Percentiles rank a stretch among this genome's conserved stretches.
Conservation (phyloP, 768 basidiomycete species). For the Scleroderma citrinum region DNA sequence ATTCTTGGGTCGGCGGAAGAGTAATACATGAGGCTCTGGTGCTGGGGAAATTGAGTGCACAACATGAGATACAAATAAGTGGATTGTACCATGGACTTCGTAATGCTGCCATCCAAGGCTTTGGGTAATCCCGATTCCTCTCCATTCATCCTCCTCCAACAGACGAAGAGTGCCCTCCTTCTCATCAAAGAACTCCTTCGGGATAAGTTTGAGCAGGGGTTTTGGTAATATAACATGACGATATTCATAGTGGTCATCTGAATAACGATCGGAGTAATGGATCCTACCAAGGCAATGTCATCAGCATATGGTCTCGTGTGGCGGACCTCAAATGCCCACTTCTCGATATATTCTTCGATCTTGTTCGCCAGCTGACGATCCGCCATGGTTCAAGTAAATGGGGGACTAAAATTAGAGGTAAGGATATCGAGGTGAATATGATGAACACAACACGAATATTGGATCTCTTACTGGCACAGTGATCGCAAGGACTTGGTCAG, state of each 20-base stretch:
- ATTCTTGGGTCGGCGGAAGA: conserved; percentile 81
- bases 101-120: conserved; percentile 97
- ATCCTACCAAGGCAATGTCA: conserved; percentile 45
- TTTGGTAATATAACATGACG: conserved; percentile 97
- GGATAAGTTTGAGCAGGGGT: conserved; percentile 88
- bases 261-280: conserved; percentile 87
- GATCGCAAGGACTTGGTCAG: neutral
- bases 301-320: conserved; percentile 8
- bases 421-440: neutral
- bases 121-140: conserved; percentile 93
- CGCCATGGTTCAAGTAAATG: conserved; percentile 13
- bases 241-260: conserved; percentile 91
- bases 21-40: conserved; percentile 89
- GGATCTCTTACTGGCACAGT: too few relatives aligned
- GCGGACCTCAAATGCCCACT: conserved; percentile 37
- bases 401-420: conserved; percentile 5
- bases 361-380: conserved; percentile 40
- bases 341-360: conserved; percentile 75
- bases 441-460: too few relatives aligned
- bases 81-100: conserved; percentile 82
- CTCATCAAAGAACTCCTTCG: conserved; percentile 75
- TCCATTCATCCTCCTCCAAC: conserved; percentile 86
- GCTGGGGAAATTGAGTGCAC: conserved; percentile 38
- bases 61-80: neutral
- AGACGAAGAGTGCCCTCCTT: conserved; percentile 79